A percentile compares a stretch with the other conserved stretches of the same genome.
phyloP scores from a whole-genome alignment of 495 filamentous ascomycete genomes.

The Penicillium desertorum region DNA sequence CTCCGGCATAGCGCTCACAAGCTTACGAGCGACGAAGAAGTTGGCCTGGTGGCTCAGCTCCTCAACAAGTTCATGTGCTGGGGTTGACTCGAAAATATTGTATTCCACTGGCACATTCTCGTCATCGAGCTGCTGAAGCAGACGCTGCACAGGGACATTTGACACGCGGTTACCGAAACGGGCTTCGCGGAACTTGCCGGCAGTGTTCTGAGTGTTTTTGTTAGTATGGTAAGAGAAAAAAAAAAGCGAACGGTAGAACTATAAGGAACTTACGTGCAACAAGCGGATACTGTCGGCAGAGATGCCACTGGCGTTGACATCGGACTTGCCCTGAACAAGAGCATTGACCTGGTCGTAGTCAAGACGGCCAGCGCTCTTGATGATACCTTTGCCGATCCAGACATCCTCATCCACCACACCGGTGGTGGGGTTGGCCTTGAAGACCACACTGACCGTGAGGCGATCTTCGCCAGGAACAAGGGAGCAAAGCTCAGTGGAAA shows the following conservation, averaged over 20 bases:
- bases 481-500: constrained; percentile 84
- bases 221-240: constrained; percentile 2
- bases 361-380: constrained; percentile 85
- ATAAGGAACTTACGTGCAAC: constrained; percentile 60
- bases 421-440: constrained; percentile 76
- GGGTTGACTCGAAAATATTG: constrained; percentile 91
- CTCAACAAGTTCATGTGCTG: constrained; percentile 90
- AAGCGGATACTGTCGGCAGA: constrained; percentile 70
- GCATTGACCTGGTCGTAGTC: constrained; percentile 82
- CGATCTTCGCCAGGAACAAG: constrained; percentile 82
- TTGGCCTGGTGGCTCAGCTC: constrained; percentile 93
- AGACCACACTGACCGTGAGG: constrained; percentile 87
- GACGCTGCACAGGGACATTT: constrained; percentile 78
- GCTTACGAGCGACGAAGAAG: constrained; percentile 79
- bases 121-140: constrained; percentile 93
- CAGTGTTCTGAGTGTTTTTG: constrained; percentile 53
- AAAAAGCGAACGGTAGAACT: constrained; percentile 3
- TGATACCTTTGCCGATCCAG: constrained; percentile 92
- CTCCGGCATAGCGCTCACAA: constrained; percentile 76
- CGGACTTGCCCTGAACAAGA: constrained; percentile 61
- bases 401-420: constrained; percentile 74
- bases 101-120: constrained; percentile 95
- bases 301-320: constrained; percentile 58
- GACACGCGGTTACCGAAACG: constrained; percentile 76
- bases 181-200: constrained; percentile 83